Evolutionary conservation across 1,284 basidiomycete species (phyloP).

Genomic region (Porogramme epimiltina): DNA sequence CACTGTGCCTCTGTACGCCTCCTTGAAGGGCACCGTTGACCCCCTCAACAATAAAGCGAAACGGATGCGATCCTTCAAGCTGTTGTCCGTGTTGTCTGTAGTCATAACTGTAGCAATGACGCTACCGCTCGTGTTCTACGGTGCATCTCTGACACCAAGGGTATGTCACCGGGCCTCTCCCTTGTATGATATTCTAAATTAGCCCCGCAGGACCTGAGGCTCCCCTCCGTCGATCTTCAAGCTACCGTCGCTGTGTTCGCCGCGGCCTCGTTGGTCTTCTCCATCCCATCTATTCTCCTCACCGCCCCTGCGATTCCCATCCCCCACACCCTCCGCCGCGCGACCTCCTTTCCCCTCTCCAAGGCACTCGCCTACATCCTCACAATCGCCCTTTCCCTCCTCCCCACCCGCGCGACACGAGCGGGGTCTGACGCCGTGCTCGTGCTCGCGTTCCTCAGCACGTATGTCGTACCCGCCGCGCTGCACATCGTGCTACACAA

Average conservation of each 20-base stretch:
- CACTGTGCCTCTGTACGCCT: conserved; percentile 64
- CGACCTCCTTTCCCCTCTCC: conserved; percentile 49
- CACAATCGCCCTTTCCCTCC: conserved; percentile 45
- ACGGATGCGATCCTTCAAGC: conserved; percentile 56
- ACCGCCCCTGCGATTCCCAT: conserved; percentile 53
- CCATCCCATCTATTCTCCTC: conserved; percentile 61
- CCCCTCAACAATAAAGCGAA: conserved; percentile 45
- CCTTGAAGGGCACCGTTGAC: conserved; percentile 48
- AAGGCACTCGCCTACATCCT: conserved; percentile 42
- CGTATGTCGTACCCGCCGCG: conserved; percentile 64
- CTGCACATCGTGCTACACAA: conserved; percentile 69
- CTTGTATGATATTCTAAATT: background rate
- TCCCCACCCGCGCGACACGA: conserved; percentile 37
- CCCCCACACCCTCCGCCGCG: conserved; percentile 43
- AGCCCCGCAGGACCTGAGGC: conserved; percentile 23
- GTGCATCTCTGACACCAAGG: conserved; percentile 32
- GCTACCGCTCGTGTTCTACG: conserved; percentile 59
- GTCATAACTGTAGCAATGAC: conserved; percentile 49
- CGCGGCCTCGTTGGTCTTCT: conserved; percentile 55
- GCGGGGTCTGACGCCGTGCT: conserved; percentile 50
- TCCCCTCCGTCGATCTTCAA: conserved; percentile 27
- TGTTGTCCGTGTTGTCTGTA: conserved; percentile 55
- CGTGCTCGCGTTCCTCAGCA: conserved; percentile 50
- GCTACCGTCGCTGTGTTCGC: conserved; percentile 45
- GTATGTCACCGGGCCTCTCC: background rate